These are phyloP conservation scores for Asterionellopsis glacialis DNA, from an alignment of 108 stramenopile species.

Conservation along the genomic window DNA sequence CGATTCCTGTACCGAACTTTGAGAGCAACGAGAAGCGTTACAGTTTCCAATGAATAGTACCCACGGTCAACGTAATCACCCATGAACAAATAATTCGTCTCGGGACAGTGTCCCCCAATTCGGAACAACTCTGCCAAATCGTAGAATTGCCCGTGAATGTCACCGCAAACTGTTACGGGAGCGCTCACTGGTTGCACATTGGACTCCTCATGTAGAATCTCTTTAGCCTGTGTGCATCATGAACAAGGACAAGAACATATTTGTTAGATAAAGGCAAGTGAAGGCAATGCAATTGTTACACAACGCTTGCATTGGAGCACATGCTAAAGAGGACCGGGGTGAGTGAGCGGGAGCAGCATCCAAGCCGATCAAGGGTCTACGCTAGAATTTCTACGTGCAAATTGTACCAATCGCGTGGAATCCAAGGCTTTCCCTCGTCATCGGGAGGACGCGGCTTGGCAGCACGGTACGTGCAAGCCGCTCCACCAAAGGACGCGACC, in stretches of 20 bases:
- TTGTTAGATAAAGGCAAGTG: too few relatives aligned
- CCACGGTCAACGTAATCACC: slow-evolving; percentile 96
- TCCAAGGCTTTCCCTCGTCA: neutral
- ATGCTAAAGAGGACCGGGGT: too few relatives aligned
- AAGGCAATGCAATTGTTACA: too few relatives aligned
- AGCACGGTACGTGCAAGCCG: neutral
- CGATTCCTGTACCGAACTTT: slow-evolving; percentile 86
- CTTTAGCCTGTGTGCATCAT: neutral
- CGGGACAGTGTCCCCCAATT: slow-evolving; percentile 74
- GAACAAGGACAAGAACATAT: neutral
- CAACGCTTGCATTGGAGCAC: too few relatives aligned
- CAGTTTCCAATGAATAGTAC: slow-evolving; percentile 89
- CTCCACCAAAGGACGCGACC: neutral
- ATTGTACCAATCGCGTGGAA: neutral
- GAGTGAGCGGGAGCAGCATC: neutral
- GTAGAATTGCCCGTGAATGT: slow-evolving; percentile 96
- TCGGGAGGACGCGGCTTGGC: neutral
- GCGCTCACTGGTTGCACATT: slow-evolving; percentile 79
- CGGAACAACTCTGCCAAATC: slow-evolving; percentile 79
- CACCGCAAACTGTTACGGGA: slow-evolving; percentile 90
- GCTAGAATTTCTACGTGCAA: neutral
- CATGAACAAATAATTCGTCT: slow-evolving; percentile 85
- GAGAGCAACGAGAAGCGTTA: slow-evolving; percentile 74
- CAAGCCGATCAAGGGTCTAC: neutral
- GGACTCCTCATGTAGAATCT: slow-evolving; percentile 66